Evolutionary conservation across 1,284 basidiomycete genomes (phyloP).

Genomic region (Marasmius tenuissimus): DNA sequence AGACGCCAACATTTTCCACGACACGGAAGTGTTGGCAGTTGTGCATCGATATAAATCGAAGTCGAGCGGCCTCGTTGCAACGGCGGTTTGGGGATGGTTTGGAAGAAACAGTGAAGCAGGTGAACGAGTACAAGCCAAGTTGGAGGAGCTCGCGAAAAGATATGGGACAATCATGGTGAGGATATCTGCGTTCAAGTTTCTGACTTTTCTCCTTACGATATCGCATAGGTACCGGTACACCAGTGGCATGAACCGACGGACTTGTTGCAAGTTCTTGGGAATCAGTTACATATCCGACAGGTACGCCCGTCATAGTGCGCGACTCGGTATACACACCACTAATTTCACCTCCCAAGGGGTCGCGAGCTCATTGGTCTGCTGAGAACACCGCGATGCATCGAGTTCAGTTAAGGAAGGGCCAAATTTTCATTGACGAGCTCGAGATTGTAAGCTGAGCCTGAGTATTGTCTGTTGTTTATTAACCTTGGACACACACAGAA

Average conservation of each 20-base stretch:
- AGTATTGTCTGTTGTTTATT: neutral
- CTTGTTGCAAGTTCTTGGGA: slow-evolving; percentile 63
- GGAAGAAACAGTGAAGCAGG: slow-evolving; percentile 53
- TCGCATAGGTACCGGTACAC: slow-evolving; percentile 43
- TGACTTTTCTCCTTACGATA: neutral
- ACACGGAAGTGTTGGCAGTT: slow-evolving; percentile 65
- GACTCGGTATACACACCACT: neutral
- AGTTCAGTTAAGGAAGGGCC: slow-evolving; percentile 50
- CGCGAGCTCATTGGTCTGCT: slow-evolving; percentile 67
- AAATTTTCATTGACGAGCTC: slow-evolving; percentile 68
- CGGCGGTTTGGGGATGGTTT: slow-evolving; percentile 72
- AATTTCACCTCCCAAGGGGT: slow-evolving; percentile 45
- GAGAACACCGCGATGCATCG: slow-evolving; percentile 82
- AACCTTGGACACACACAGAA: neutral
- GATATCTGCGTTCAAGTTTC: slow-evolving; percentile 1
- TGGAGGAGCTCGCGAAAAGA: slow-evolving; percentile 67
- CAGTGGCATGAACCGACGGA: slow-evolving; percentile 65
- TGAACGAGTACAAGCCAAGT: slow-evolving; percentile 61
- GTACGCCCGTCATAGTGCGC: slow-evolving; percentile 31
- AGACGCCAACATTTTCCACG: slow-evolving; percentile 63
- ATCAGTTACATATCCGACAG: slow-evolving; percentile 66
- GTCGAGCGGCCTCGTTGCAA: slow-evolving; percentile 63
- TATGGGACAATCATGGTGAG: slow-evolving; percentile 66
- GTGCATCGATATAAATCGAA: slow-evolving; percentile 67
- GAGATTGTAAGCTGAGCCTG: slow-evolving; percentile 56